A percentile compares a stretch with the other conserved stretches of the same genome.
Conservation (phyloP, 108 stramenopile genomes). For the Skeletonema marinoi region DNA sequence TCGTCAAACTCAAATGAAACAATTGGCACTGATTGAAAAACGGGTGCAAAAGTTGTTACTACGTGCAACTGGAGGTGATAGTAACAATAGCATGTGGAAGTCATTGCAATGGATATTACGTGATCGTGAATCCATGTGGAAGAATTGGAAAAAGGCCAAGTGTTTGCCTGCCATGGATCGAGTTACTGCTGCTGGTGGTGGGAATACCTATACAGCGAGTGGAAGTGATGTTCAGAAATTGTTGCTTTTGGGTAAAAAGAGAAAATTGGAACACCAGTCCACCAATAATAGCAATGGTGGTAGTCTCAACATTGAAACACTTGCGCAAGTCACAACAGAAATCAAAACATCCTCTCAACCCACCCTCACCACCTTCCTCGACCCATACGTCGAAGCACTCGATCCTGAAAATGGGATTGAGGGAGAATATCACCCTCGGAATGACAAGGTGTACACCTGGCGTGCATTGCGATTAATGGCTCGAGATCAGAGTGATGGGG, state of each 20-base stretch:
- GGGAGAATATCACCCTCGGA: constrained; percentile 82
- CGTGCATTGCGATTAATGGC: constrained; percentile 73
- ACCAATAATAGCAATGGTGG: neutral
- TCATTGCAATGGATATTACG: constrained; percentile 50
- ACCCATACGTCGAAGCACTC: constrained; percentile 76
- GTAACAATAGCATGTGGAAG: constrained; percentile 10
- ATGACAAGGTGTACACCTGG: constrained; percentile 77
- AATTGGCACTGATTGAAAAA: constrained; percentile 42
- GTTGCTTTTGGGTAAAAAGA: constrained; percentile 9
- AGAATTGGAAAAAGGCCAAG: constrained; percentile 80
- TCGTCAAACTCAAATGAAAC: constrained; percentile 8
- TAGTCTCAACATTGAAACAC: constrained; percentile 4
- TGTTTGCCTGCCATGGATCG: constrained; percentile 52
- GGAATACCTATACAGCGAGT: neutral
- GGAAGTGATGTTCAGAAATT: neutral
- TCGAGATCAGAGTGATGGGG: constrained; percentile 39
- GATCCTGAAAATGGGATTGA: constrained; percentile 87
- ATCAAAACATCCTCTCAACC: constrained; percentile 34
- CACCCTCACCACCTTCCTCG: constrained; percentile 57
- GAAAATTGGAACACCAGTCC: constrained; percentile 2
- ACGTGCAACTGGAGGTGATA: neutral
- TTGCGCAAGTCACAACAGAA: constrained; percentile 32
- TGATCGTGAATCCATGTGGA: constrained; percentile 65
- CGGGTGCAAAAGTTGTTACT: constrained; percentile 54
- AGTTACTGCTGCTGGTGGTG: neutral